Base-by-base conservation (phyloP, 1,139 yeast species). In the Geotrichum australiense region DNA sequence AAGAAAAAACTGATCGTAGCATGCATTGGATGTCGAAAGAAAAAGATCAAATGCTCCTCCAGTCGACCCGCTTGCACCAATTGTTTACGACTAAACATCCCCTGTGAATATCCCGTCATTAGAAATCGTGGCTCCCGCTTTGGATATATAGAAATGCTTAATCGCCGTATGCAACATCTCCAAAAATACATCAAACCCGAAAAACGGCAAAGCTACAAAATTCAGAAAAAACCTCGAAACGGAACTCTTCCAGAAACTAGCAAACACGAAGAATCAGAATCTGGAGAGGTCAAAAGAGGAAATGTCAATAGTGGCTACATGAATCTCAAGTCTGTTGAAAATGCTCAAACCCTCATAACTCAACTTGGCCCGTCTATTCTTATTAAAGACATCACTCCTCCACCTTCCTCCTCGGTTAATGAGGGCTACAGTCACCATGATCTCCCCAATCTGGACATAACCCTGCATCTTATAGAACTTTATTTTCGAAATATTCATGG, bases 1-100 rank as follows among this genome's bases (percentile, higher is more conserved):
- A 52, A 48, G 45, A 62, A 61, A 37, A 59, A 61, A 41, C 55
- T 58, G 15, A 63, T 62, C 22, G 64, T 59, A 12, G 66, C 66
- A 2, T 63, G 66, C 45, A 54, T 51, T 26, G 63, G 59, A 18
- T 63, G 66, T 41, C 49, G 66, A 22, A 61, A 59, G 42, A 63
- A 63, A 49, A 63, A 63, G 52, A 60, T 62, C 48, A 60, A 60
- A 44, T 63, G 66, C 48, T 59, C 66, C 1, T 63, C 64, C 7
- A 64, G 56, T 34, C 53, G 66, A 6, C 66, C 66, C 2, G 66
- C 65, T 2, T 63, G 66, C 44, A 50, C 62, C n/a, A 58, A 60
- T 48, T 63, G 66, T 43, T 53, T 63, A 4, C 56, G 64, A 5
- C 54, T 58, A 20, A 53, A 59, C 37, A 54, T 61, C 6, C 58